phyloP scores from a whole-genome alignment of 768 basidiomycete species.

The Tulasnella sp. region DNA sequence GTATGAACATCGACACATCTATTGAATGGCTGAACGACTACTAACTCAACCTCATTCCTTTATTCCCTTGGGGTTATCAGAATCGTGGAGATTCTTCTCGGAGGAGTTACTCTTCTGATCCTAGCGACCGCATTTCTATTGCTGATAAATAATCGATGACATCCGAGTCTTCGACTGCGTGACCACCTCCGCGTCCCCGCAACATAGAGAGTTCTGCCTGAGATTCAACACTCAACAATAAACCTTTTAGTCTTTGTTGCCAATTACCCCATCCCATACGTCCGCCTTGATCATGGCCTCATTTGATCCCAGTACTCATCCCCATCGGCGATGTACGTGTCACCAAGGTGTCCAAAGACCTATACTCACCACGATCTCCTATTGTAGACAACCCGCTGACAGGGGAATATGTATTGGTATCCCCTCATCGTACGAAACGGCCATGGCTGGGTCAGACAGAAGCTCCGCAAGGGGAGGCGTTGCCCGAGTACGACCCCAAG shows the following conservation, averaged over 20 bases:
- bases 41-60: not conserved
- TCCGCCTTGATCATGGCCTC: not conserved
- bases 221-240: not conserved
- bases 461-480: slow-evolving; percentile 38
- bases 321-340: slow-evolving; percentile 58
- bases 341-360: not conserved
- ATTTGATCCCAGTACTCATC: slow-evolving; percentile 55
- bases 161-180: not conserved
- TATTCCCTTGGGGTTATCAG: not conserved
- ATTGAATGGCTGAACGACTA: not conserved
- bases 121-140: slow-evolving; percentile 1
- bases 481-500: slow-evolving; percentile 54
- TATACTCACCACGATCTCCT: not conserved
- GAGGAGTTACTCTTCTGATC: not conserved
- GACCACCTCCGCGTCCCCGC: not conserved
- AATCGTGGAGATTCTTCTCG: not conserved
- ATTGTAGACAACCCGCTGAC: slow-evolving; percentile 67
- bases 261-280: too few species aligned
- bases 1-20: not conserved
- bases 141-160: slow-evolving; percentile 6
- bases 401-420: slow-evolving; percentile 67
- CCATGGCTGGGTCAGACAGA: slow-evolving; percentile 90
- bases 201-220: not conserved
- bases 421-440: slow-evolving; percentile 80
- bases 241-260: too few species aligned